Conservation (phyloP, 257 asterid species). For the Solanum clarkiae region DNA sequence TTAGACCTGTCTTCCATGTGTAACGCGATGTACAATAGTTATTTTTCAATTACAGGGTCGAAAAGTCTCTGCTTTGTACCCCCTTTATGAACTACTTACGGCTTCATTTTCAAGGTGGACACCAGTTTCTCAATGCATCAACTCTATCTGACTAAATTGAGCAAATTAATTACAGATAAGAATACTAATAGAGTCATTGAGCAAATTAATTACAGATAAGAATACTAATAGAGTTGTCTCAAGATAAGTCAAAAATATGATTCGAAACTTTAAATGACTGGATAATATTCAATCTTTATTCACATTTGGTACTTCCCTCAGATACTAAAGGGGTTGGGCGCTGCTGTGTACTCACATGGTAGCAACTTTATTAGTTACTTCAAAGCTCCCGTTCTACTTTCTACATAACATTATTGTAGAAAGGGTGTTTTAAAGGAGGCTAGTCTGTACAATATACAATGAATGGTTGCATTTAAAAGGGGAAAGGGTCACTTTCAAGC, state of each 20-base stretch:
- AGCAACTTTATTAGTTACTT: too few species aligned
- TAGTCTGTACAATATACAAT: background rate
- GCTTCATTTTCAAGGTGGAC: background rate
- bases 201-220: background rate
- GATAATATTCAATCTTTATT: background rate
- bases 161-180: background rate
- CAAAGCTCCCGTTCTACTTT: too few species aligned
- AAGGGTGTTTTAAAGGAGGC: background rate
- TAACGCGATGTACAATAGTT: background rate
- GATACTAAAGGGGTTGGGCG: too few species aligned
- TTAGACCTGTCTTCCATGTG: slow-evolving; percentile 16
- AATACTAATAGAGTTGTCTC: background rate
- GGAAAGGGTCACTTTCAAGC: slow-evolving; percentile 21
- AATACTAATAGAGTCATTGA: too few species aligned
- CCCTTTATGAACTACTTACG: background rate
- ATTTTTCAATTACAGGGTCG: background rate
- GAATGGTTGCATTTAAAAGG: slow-evolving; percentile 13
- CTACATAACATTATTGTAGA: background rate
- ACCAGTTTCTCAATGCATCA: background rate
- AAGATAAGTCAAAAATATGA: background rate
- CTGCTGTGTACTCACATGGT: too few species aligned
- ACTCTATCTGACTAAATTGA: background rate
- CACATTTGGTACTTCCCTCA: background rate
- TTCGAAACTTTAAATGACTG: background rate
- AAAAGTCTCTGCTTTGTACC: background rate